A percentile compares a stretch with the other conserved stretches of the same genome.
These are phyloP conservation scores for Vitis riparia DNA, from an alignment of 164 flowering plant genomes.

Conservation along the genomic window DNA sequence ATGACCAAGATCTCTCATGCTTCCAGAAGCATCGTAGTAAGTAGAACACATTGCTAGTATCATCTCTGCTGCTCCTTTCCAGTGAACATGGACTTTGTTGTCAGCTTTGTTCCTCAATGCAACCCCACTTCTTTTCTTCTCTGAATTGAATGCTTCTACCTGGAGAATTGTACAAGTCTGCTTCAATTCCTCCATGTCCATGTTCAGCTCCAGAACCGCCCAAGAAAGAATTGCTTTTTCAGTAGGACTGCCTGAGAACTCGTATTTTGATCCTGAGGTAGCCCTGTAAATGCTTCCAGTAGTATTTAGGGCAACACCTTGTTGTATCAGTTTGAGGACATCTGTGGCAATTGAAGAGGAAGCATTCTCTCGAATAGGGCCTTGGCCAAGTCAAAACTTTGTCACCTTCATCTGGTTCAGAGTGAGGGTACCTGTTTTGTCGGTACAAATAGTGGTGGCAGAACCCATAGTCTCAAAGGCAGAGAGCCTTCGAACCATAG, in stretches of 20 bases:
- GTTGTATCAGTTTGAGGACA: slow-evolving; percentile 31
- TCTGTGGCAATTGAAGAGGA: slow-evolving; percentile 16
- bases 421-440: slow-evolving; percentile 58
- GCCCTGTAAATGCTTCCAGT: slow-evolving; percentile 40
- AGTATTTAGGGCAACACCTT: slow-evolving; percentile 58
- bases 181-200: slow-evolving; percentile 40
- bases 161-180: slow-evolving; percentile 22
- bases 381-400: slow-evolving; percentile 47
- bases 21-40: slow-evolving; percentile 39
- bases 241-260: slow-evolving; percentile 66
- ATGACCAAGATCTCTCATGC: slow-evolving; percentile 19
- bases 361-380: slow-evolving; percentile 4
- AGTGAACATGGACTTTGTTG: slow-evolving; percentile 36
- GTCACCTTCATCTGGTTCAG: slow-evolving; percentile 63
- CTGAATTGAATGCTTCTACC: slow-evolving; percentile 64
- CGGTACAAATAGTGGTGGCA: slow-evolving; percentile 29
- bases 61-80: slow-evolving; percentile 80
- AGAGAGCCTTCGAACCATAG: slow-evolving; percentile 35
- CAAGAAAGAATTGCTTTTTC: slow-evolving; percentile 64
- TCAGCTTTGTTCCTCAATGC: slow-evolving; percentile 26
- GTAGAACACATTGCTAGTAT: slow-evolving; percentile 53
- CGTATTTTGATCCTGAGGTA: slow-evolving; percentile 15
- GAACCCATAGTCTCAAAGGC: slow-evolving; percentile 40
- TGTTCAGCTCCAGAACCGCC: slow-evolving; percentile 41
- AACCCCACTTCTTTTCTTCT: slow-evolving; percentile 59